These are phyloP conservation scores for Melampsora larici-populina DNA, from an alignment of 1,284 basidiomycete genomes.

Conservation along the genomic window DNA sequence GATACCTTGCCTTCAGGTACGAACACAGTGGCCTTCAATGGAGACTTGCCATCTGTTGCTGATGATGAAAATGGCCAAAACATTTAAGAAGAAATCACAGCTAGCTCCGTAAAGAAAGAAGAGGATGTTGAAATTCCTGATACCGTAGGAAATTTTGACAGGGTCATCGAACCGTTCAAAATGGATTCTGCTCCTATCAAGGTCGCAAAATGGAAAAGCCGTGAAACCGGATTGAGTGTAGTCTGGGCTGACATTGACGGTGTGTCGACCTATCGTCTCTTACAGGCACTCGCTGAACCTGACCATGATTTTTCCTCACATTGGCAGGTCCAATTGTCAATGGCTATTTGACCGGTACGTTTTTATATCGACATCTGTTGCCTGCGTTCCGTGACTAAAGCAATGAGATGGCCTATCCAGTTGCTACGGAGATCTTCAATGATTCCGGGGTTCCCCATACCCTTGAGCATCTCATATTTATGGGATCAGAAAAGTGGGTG, in stretches of 20 bases:
- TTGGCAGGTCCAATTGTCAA: slow-evolving; percentile 76
- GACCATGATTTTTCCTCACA: background rate
- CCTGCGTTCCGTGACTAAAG: slow-evolving; percentile 75
- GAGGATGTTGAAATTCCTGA: background rate
- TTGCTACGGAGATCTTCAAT: slow-evolving; percentile 67
- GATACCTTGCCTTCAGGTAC: too few species aligned
- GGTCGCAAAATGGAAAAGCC: background rate
- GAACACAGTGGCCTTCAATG: too few species aligned
- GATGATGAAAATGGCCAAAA: too few species aligned
- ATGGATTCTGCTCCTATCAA: slow-evolving; percentile 3
- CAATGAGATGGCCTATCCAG: background rate
- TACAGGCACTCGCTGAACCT: background rate
- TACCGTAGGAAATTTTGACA: background rate
- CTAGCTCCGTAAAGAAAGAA: background rate
- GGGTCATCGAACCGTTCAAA: background rate
- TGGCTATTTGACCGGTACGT: slow-evolving; percentile 76
- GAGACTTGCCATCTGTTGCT: too few species aligned
- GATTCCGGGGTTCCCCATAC: slow-evolving; percentile 92
- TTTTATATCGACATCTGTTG: background rate
- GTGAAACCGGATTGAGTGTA: slow-evolving; percentile 7
- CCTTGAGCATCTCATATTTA: slow-evolving; percentile 86
- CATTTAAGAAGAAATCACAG: too few species aligned
- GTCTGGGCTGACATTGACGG: slow-evolving; percentile 8
- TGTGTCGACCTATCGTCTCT: background rate
- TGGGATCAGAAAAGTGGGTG: slow-evolving; percentile 76